Evolutionary conservation across 78 protist genomes (phyloP), one percentile per base, ranked within the genome.

Genomic region (Bigelowiella natans): DNA sequence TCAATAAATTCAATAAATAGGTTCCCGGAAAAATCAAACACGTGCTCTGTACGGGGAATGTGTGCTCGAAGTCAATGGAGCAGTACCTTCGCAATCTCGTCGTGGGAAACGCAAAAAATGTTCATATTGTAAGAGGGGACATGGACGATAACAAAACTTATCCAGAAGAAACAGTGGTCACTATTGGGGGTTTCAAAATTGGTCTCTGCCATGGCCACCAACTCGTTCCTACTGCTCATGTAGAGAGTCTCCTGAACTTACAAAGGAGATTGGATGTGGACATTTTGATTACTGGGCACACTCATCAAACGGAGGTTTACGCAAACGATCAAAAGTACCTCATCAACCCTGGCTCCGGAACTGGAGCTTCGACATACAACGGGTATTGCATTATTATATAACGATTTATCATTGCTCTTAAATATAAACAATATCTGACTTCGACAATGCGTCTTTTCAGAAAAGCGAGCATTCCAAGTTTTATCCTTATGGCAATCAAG

Each of bases 161-260:
- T 3, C 93, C 95, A 0, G 97, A 97, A 51, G 38, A 39, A 28
- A 95, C 96, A 90, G 94, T 97, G 36, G 95, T 98, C 38, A 90
- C 91, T 3, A 84, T 97, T 39, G 99, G 97, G 18, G 86, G 94
- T 37, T 97, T 97, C 90, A 95, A 95, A 88, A 88, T 99, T 31
- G 99, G 99, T 0, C 64, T 99, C 0, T 88, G 94, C 63, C 99
- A 99, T 92, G 99, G 99, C 1, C 99, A 99, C 88, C 99, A 98
- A 88, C 73, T 97, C 3, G 73, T 51, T 51, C 73, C 73, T 26
- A n/a, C n/a, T n/a, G 98, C 97, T 30, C 99, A 98, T 88, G 36
- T 28, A 29, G 98, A 95, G 63, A 88, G 97, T 1, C 89, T 98
- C 7, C 95, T 95, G 1, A 40, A 88, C 37, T 86, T 96, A 39